Percentiles rank a stretch among this genome's conserved stretches.
Evolutionary conservation across 345 rosid genomes (phyloP).

Genomic region (Gossypium longicalyx): DNA sequence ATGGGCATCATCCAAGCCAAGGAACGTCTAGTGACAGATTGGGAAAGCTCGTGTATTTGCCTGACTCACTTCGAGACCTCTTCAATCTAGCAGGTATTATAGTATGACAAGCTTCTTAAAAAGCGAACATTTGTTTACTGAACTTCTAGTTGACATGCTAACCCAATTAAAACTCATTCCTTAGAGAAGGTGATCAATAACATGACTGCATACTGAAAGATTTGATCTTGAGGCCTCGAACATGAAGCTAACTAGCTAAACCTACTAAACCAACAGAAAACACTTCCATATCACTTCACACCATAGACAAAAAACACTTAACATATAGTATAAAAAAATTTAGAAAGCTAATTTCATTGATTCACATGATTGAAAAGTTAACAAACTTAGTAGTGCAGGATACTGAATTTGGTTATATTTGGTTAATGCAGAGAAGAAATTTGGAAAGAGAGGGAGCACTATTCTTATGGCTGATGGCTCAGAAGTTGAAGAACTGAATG

Average conservation of each 20-base stretch:
- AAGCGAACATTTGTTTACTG: neutral
- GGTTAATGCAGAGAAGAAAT: slow-evolving; percentile 61
- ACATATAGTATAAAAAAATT: neutral
- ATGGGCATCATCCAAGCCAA: slow-evolving; percentile 60
- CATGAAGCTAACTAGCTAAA: neutral
- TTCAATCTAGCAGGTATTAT: slow-evolving; percentile 65
- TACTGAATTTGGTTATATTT: slow-evolving; percentile 17
- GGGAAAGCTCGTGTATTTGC: slow-evolving; percentile 71
- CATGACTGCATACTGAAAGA: neutral
- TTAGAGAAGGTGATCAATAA: neutral
- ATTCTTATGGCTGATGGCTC: slow-evolving; percentile 76
- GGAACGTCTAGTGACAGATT: slow-evolving; percentile 26
- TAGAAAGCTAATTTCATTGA: neutral
- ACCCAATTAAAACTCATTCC: slow-evolving; percentile 3
- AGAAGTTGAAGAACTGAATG: slow-evolving; percentile 66
- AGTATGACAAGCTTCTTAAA: neutral
- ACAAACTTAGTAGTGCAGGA: neutral
- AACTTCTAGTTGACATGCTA: neutral
- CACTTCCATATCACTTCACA: neutral
- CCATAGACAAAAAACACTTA: neutral
- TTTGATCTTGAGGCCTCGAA: neutral
- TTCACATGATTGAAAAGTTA: neutral
- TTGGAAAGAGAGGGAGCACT: slow-evolving; percentile 60
- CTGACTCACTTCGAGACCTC: slow-evolving; percentile 61
- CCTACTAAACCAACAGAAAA: neutral